Conservation (phyloP, 1,139 yeast species). For the Blastobotrys ciferrii region DNA sequence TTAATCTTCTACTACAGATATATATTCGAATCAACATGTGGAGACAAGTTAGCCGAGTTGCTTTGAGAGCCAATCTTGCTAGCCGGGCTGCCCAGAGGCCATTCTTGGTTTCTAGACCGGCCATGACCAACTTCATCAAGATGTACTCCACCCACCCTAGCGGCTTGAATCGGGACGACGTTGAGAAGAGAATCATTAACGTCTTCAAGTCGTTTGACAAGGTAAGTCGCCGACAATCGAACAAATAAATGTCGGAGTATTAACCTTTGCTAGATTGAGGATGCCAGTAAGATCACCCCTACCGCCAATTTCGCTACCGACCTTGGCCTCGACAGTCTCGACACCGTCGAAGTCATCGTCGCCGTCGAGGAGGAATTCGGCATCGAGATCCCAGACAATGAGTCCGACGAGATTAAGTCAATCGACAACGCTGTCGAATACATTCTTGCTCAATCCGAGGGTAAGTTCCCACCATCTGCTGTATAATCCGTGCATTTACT, state of each 20-base stretch:
- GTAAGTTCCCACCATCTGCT: no score
- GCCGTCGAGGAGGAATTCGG: slow-evolving; percentile 72
- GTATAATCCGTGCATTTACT: no score
- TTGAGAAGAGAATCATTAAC: slow-evolving; percentile 72
- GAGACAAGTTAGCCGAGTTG: slow-evolving; percentile 15
- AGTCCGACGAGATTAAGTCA: slow-evolving; percentile 79
- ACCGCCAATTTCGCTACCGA: slow-evolving; percentile 67
- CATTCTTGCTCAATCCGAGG: slow-evolving; percentile 62
- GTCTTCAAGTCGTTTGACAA: slow-evolving; percentile 79
- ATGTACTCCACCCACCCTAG: slow-evolving; percentile 13
- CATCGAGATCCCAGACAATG: slow-evolving; percentile 69
- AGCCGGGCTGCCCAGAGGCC: slow-evolving; percentile 11
- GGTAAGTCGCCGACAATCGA: slow-evolving; percentile 40
- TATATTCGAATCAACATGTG: slow-evolving; percentile 13
- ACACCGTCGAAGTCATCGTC: slow-evolving; percentile 86
- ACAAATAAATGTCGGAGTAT: background rate
- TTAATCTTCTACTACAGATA: background rate
- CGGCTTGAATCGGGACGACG: slow-evolving; percentile 38
- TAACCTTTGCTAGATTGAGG: slow-evolving; percentile 22
- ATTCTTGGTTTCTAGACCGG: slow-evolving; percentile 13
- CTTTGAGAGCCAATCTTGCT: slow-evolving; percentile 13
- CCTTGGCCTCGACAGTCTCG: slow-evolving; percentile 82
- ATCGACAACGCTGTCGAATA: slow-evolving; percentile 80
- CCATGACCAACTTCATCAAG: slow-evolving; percentile 14
- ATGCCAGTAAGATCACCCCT: slow-evolving; percentile 46